Evolutionary conservation across 108 stramenopile genomes (phyloP), one percentile per base, ranked within the genome.

Genomic region (Discostella stelligeroides): DNA sequence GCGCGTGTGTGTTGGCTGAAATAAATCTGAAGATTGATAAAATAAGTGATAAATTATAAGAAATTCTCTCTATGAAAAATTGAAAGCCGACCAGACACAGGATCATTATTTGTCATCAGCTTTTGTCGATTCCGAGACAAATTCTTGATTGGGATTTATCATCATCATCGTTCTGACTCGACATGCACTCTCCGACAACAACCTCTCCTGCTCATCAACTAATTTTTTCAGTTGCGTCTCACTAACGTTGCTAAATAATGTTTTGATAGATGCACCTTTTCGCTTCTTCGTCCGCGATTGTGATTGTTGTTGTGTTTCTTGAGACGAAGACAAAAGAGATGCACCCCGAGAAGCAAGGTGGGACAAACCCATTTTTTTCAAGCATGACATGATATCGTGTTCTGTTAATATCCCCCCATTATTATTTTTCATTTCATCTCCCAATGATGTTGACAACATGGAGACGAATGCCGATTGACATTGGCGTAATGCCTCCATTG

Each of bases 121-220:
- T 11, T n/a, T 45, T 10, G 34, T 34, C 34, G 6, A 3, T 34
- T 34, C 34, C 34, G 34, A 34, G 3, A 3, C 34, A 34, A 34
- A 34, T 34, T 34, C 6, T 34, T 34, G 34, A 5, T 34, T 34
- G 3, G 34, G 34, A 34, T 34, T 34, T n/a, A n/a, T n/a, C 30
- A 24, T 62, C 45, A 21, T 43, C 15, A 20, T 18, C 34, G 11
- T 13, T 34, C 24, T 7, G 29, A 71, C 41, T 38, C 70, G 51
- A 27, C 63, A 34, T 27, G 70, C 70, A 64, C 70, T 71, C 28
- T 71, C 70, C 38, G 25, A 27, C 38, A 71, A 51, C 12, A 63
- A 51, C 23, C 62, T 47, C 39, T 71, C 70, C 61, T 71, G 70
- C 14, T 71, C 70, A 10, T 61, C 70, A 18, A 71, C 20, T 13